Base-by-base conservation (phyloP, 768 basidiomycete species). In the Mrakia gelida region DNA sequence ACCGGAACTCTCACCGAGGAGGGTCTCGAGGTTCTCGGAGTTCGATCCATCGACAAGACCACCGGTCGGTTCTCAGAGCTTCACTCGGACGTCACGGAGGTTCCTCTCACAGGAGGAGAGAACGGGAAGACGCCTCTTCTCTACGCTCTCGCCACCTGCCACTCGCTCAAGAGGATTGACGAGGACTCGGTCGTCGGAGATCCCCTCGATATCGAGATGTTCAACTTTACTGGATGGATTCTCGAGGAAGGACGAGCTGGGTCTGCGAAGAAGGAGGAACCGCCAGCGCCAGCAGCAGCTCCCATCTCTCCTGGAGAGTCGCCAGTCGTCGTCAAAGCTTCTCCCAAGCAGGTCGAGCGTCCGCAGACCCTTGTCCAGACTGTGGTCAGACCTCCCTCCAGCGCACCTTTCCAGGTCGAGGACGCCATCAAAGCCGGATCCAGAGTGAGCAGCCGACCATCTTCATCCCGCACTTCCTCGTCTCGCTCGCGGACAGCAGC, bases 1-100 rank as follows among this genome's bases (percentile, higher is more conserved):
- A 99, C 97, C 1, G 97, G 97, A 11, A 99, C 97, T 13, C 87
- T 99, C 32, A 99, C 97, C 0, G 97, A 99, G 84, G 97, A 99
- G 80, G 97, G 96, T 0, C 87, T 99, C 71, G 97, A 99, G 83
- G 94, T 99, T 65, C 90, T 99, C 67, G 97, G 97, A 23, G 91
- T 97, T 26, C 91, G 96, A 65, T 90, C 89, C 9, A 88, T 93
- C 62, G 95, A 96, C 78, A 90, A 93, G 63, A 88, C 86, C 11
- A 84, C 84, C 76, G 89, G 90, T 75, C 88, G 90, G 61, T 98
- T 98, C 84, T 94, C 95, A 28, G 96, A 99, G 83, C 89, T 98
- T 52, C 86, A 95, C 72, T 88, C 92, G 79, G 91, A 97, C 80
- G 88, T 95, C 3, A 89, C 92, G 79, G 96, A 97, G 81, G 86